Conservation (phyloP, 2,329 filamentous ascomycete species). For the Neopestalotiopsis sp. region DNA sequence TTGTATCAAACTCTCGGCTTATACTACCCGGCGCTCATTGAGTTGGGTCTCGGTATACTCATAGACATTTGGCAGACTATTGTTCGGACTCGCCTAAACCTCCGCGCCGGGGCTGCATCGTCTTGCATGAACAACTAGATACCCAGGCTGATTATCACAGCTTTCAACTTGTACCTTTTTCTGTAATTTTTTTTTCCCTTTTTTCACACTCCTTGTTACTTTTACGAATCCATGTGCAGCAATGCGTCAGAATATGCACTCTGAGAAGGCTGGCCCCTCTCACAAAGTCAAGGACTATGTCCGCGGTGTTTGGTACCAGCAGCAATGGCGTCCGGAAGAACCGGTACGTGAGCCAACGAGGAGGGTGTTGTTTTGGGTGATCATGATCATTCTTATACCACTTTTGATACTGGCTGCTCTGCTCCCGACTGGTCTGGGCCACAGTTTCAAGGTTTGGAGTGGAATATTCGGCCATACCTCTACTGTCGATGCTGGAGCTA, state of each 20-base stretch:
- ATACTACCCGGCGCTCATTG: no score
- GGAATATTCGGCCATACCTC: neutral
- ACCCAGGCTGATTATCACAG: neutral
- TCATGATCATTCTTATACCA: slow-evolving; percentile 13
- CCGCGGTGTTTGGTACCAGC: slow-evolving; percentile 7
- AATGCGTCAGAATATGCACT: slow-evolving; percentile 7
- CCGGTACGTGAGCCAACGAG: neutral
- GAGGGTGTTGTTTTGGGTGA: neutral
- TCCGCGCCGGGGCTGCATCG: no score
- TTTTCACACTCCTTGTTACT: neutral
- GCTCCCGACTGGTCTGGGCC: slow-evolving; percentile 5
- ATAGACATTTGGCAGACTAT: no score
- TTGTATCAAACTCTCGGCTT: neutral
- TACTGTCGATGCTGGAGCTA: neutral
- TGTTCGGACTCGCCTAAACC: no score
- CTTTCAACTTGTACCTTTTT: neutral
- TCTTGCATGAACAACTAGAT: neutral
- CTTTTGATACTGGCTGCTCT: slow-evolving; percentile 14
- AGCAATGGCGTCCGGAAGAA: neutral
- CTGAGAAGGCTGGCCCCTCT: slow-evolving; percentile 21
- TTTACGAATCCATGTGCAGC: neutral
- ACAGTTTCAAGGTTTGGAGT: slow-evolving; percentile 12
- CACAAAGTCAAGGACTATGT: neutral
- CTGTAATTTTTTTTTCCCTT: neutral
- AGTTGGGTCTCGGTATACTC: no score